These are phyloP conservation scores for Cladosporium sp. DNA, from an alignment of 2,329 filamentous ascomycete genomes.

Conservation along the genomic window DNA sequence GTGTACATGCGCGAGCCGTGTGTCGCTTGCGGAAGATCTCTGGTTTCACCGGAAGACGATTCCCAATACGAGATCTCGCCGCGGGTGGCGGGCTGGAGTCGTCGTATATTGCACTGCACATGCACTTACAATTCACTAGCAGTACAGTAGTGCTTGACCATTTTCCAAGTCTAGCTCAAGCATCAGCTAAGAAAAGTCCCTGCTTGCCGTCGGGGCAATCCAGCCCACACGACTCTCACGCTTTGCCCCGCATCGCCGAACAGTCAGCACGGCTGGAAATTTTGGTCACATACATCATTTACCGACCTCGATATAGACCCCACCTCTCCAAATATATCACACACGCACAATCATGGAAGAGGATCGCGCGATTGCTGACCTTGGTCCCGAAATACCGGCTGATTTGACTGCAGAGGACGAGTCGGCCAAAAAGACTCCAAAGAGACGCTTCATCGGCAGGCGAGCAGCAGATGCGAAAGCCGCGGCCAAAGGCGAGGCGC, in stretches of 20 bases:
- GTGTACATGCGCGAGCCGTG: no score
- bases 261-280: neutral
- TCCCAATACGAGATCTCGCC: no score
- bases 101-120: no score
- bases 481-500: conserved; percentile 43
- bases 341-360: conserved; percentile 65
- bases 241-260: neutral
- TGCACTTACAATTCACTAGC: no score
- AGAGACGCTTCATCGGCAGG: conserved; percentile 86
- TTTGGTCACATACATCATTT: neutral
- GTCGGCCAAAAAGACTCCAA: conserved; percentile 64
- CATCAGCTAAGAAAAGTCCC: neutral
- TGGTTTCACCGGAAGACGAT: no score
- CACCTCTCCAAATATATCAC: no score
- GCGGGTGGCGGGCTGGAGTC: no score
- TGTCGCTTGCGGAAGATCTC: no score
- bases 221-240: no score
- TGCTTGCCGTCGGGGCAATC: no score
- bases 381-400: conserved; percentile 66
- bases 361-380: conserved; percentile 65
- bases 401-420: conserved; percentile 52
- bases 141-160: no score
- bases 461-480: conserved; percentile 65
- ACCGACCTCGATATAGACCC: no score
- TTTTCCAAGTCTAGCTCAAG: neutral